A percentile compares a stretch with the other conserved stretches of the same genome.
Conservation (phyloP, 768 basidiomycete species). For the Pisolithus marmoratus region DNA sequence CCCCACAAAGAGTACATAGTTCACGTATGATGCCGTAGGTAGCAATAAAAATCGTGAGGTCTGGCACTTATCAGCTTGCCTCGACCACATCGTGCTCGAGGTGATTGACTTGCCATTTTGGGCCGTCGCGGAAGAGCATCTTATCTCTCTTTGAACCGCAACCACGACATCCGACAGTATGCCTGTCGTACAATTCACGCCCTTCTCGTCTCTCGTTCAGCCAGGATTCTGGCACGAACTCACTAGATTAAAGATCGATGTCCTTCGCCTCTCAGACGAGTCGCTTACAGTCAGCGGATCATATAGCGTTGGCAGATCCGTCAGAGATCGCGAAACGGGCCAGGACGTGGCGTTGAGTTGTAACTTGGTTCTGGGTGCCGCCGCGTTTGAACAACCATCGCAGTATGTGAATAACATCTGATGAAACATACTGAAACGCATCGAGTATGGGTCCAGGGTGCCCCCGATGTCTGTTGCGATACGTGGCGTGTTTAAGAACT, state of each 20-base stretch:
- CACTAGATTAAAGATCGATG: slow-evolving; percentile 84
- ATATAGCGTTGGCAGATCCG: slow-evolving; percentile 64
- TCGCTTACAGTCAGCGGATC: slow-evolving; percentile 57
- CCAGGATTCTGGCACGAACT: slow-evolving; percentile 94
- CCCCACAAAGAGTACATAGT: no score
- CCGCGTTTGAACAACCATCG: slow-evolving; percentile 49
- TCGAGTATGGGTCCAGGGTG: slow-evolving; percentile 27
- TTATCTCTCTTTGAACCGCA: not conserved
- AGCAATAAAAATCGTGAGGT: no score
- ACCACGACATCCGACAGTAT: slow-evolving; percentile 20
- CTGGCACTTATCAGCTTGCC: no score
- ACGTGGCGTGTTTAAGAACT: slow-evolving; percentile 80
- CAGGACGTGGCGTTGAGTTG: slow-evolving; percentile 67
- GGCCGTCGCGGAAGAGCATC: slow-evolving; percentile 3
- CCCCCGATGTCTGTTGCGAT: slow-evolving; percentile 47
- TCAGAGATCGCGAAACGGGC: slow-evolving; percentile 74
- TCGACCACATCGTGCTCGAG: no score
- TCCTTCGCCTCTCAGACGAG: slow-evolving; percentile 75
- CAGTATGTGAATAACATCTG: slow-evolving; percentile 34
- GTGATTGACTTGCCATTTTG: slow-evolving; percentile 5
- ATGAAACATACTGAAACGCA: not conserved
- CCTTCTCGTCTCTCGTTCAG: slow-evolving; percentile 80
- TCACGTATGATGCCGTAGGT: no score
- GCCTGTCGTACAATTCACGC: slow-evolving; percentile 81
- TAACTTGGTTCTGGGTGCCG: slow-evolving; percentile 57